Base-by-base conservation (phyloP, 2,329 filamentous ascomycete species). In the Xylariomycetidae sp. region DNA sequence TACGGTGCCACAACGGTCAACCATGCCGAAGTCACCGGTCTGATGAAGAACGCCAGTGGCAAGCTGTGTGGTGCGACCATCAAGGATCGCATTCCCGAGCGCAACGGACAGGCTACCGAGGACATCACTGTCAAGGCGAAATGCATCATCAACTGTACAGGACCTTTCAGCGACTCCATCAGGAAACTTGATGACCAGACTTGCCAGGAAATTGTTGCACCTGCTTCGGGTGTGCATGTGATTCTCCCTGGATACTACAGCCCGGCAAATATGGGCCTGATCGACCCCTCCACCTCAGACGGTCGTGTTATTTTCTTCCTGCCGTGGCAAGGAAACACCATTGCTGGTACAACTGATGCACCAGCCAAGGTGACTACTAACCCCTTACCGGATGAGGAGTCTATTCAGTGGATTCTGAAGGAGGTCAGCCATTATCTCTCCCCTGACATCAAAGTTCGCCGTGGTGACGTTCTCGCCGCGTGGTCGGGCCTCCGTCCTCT, bases 231-330 rank as follows among this genome's bases (percentile, higher is more conserved):
- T 50, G 85, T 90, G 17, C 88, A 94, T 61, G 76, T 94, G 41
- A 83, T 94, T 44, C 76, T 94, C 3, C 88, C 88, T 15, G 87
- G 87, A 30, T 94, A 92, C 66, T 92, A 84, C 68, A 85, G 82
- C 50, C 87, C 87, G 27, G 74, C 80, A 14, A 82, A 88, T 54
- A 92, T 94, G 86, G 88, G 88, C 41, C 70, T 94, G 25, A 85
- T 94, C 49, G 88, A 94, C 51, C 87, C 88, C 5, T 79, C 80
- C 25, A 92, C 88, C 2, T 94, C 87, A 2, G 88, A 94, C 54
- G 88, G 88, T 14, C 78, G 88, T 56, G 88, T 94, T 31, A 90
- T 94, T 54, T 94, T 94, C 76, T 94, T 94, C 72, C 71, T 94
- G 25, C 88, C 88, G 15, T 94, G 88, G 88, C 87, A 94, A 64